Evolutionary conservation across 495 filamentous ascomycete species (phyloP).

Genomic region (Sordaria brevicollis): DNA sequence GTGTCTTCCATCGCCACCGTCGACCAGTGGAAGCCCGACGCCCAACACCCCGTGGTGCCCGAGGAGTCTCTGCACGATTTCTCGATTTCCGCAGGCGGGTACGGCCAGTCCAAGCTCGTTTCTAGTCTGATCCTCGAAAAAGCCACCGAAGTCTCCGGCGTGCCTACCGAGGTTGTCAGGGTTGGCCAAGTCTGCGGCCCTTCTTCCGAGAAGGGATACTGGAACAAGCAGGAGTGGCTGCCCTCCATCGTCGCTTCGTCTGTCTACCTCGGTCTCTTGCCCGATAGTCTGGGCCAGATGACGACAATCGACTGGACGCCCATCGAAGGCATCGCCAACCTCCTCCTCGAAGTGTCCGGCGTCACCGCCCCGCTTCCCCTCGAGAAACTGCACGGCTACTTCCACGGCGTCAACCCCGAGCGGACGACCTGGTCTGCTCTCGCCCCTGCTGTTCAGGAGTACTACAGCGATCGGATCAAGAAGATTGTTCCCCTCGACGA

Average conservation of each 20-base stretch:
- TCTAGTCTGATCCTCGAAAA: conserved; percentile 40
- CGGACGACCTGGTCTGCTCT: conserved; percentile 26
- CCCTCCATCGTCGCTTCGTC: conserved; percentile 39
- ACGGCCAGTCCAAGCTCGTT: conserved; percentile 47
- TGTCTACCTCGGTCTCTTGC: conserved; percentile 30
- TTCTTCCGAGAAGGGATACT: conserved; percentile 28
- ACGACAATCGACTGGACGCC: conserved; percentile 46
- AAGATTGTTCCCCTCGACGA: conserved; percentile 25
- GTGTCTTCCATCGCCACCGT: conserved; percentile 42
- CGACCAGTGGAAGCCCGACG: conserved; percentile 22
- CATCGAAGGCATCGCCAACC: conserved; percentile 31
- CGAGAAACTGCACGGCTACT: conserved; percentile 29
- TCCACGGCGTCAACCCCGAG: conserved; percentile 39
- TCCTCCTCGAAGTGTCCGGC: conserved; percentile 28
- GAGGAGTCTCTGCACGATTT: conserved; percentile 36
- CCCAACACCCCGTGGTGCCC: conserved; percentile 22
- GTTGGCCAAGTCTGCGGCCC: conserved; percentile 52
- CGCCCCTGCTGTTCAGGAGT: conserved; percentile 22
- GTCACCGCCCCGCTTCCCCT: conserved; percentile 14
- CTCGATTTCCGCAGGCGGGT: conserved; percentile 33
- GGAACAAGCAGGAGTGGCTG: conserved; percentile 51
- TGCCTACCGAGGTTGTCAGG: conserved; percentile 38
- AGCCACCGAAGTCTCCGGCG: conserved; percentile 23
- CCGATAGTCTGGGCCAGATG: conserved; percentile 26
- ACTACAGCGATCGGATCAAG: conserved; percentile 26